Conservation (phyloP, 495 filamentous ascomycete genomes). For the Pyronema domesticum region DNA sequence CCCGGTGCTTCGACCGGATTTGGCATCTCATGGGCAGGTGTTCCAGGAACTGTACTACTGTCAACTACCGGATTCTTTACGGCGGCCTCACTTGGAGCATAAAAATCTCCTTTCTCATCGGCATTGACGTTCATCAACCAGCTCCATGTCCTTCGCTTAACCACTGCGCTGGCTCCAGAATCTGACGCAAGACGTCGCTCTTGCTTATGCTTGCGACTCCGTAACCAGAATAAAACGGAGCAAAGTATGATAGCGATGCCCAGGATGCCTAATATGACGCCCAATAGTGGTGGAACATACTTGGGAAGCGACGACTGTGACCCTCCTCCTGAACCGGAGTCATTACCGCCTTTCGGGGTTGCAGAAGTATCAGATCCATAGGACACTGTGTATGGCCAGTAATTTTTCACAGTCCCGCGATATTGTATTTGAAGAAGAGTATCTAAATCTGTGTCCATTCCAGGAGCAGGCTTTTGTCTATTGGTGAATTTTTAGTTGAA, state of each 20-base stretch:
- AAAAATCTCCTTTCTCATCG: conserved; percentile 13
- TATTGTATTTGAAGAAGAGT: conserved; percentile 41
- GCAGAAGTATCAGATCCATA: neutral
- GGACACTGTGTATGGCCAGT: conserved; percentile 39
- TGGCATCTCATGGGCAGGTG: neutral
- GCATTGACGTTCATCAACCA: conserved; percentile 20
- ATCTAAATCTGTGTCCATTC: conserved; percentile 29
- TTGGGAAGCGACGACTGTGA: conserved; percentile 27
- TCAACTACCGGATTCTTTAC: neutral
- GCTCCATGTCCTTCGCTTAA: conserved; percentile 27
- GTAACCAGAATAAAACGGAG: conserved; percentile 37
- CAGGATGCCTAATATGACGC: conserved; percentile 45
- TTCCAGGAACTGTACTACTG: neutral
- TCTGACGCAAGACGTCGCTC: conserved; percentile 26
- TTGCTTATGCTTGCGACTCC: conserved; percentile 27
- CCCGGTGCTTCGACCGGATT: neutral
- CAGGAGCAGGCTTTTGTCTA: too few relatives aligned
- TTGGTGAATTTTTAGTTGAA: too few relatives aligned
- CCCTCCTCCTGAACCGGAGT: conserved; percentile 18
- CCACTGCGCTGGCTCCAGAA: conserved; percentile 25
- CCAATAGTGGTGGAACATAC: conserved; percentile 48
- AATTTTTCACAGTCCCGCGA: conserved; percentile 35
- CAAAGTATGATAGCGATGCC: conserved; percentile 37
- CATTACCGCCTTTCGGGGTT: conserved; percentile 1
- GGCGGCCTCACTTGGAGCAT: neutral